These are phyloP conservation scores for Diutina siamensis DNA, from an alignment of 1,139 yeast species.

Conservation along the genomic window DNA sequence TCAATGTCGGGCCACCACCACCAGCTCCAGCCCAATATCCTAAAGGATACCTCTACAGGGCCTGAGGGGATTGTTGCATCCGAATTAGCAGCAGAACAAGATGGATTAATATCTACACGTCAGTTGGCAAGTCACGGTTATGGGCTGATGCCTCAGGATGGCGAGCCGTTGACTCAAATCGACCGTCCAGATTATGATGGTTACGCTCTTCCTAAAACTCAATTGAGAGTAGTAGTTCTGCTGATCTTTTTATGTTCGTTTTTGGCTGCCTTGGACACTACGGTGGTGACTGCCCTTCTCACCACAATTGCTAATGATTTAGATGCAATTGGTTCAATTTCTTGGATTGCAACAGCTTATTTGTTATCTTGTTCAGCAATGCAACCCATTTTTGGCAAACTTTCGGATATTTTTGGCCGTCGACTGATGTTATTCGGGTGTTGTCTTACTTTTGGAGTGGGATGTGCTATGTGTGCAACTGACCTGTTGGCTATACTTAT, in stretches of 20 bases:
- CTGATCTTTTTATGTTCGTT: conserved; percentile 28
- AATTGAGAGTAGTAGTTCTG: conserved; percentile 21
- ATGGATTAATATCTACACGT: conserved; percentile 14
- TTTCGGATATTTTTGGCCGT: conserved; percentile 40
- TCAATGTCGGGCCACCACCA: neutral
- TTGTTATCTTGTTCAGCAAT: conserved; percentile 19
- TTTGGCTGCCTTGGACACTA: conserved; percentile 33
- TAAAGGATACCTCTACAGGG: conserved; percentile 29
- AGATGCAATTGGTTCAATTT: conserved; percentile 26
- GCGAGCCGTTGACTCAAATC: neutral
- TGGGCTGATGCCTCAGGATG: conserved; percentile 6
- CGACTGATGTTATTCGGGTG: conserved; percentile 18
- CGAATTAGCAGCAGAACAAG: conserved; percentile 31
- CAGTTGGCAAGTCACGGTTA: conserved; percentile 8
- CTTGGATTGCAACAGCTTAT: conserved; percentile 37
- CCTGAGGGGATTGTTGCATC: conserved; percentile 38
- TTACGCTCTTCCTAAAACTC: conserved; percentile 23
- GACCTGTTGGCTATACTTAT: conserved; percentile 37
- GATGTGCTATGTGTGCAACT: conserved; percentile 31
- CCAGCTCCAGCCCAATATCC: conserved; percentile 16
- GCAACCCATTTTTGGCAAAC: conserved; percentile 35
- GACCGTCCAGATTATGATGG: conserved; percentile 12
- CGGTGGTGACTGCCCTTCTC: conserved; percentile 33
- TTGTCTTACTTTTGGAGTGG: conserved; percentile 24
- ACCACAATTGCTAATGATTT: conserved; percentile 34